A percentile compares a stretch with the other conserved stretches of the same genome.
phyloP scores from a whole-genome alignment of 805 yeast genomes.

The Pichia eremophila region DNA sequence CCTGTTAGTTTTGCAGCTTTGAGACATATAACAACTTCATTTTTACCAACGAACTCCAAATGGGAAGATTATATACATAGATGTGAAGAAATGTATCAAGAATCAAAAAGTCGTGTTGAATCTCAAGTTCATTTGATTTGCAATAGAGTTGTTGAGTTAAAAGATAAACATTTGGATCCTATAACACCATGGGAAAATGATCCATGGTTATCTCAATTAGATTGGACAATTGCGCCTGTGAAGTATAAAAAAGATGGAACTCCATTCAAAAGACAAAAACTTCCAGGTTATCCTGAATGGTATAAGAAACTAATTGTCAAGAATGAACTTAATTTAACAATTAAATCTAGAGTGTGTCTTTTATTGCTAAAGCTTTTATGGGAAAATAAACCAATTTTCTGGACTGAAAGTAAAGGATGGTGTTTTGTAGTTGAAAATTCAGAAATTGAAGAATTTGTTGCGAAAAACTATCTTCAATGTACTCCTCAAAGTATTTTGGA shows the following conservation, averaged over 20 bases:
- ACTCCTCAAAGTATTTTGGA: constrained; percentile 11
- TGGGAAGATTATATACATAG: constrained; percentile 68
- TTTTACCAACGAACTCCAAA: constrained; percentile 63
- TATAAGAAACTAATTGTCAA: constrained; percentile 49
- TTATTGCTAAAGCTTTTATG: constrained; percentile 67
- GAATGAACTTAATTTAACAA: constrained; percentile 43
- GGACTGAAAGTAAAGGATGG: constrained; percentile 84
- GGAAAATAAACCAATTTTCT: constrained; percentile 75
- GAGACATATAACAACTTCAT: constrained; percentile 58
- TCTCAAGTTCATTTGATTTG: constrained; percentile 51
- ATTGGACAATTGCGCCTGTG: constrained; percentile 67
- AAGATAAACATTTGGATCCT: constrained; percentile 24
- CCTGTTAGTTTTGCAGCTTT: constrained; percentile 91
- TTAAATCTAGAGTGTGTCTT: constrained; percentile 70
- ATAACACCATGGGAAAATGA: constrained; percentile 43
- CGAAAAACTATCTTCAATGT: constrained; percentile 29
- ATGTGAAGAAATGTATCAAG: constrained; percentile 61
- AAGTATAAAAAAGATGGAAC: constrained; percentile 58
- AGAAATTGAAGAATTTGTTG: constrained; percentile 27
- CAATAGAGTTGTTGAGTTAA: constrained; percentile 41
- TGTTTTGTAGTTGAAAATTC: constrained; percentile 56
- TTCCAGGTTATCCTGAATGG: constrained; percentile 95
- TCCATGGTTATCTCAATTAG: constrained; percentile 86
- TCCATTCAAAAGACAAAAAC: constrained; percentile 61
- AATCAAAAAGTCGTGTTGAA: constrained; percentile 47